Base-by-base conservation (phyloP, 2,329 filamentous ascomycete species). In the Teratosphaeria zuluensis region DNA sequence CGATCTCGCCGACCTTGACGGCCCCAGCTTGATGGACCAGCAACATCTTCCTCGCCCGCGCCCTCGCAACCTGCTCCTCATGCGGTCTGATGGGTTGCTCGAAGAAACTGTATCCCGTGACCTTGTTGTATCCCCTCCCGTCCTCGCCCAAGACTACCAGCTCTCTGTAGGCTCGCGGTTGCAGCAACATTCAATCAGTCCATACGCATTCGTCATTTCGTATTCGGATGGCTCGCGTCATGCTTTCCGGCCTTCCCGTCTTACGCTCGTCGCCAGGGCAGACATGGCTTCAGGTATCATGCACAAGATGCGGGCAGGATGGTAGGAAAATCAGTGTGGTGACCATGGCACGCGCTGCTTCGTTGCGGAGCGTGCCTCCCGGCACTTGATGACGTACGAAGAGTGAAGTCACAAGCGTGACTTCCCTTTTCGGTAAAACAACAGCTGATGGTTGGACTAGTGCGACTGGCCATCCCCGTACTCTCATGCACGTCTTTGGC, bases 1-100 rank as follows among this genome's bases (percentile, higher is more conserved):
- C 85, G 46, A 96, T 87, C 77, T 97, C 92, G 72, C 94, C 94
- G 64, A 97, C 89, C 75, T 92, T 95, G 72, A 97, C 88, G 76
- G 83, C 90, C 70, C 94, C 94, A 64, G 87, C 81, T 76, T 97
- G 94, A 75, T 96, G 89, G 61, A 96, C 78, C 71, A 97, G 84
- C 64, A 97, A 80, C 94, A 97, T 97, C 33, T 64, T 63, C 32
- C 21, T 46, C 31, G 33, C 56, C 8, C 28, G 30, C 32, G 32
- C 32, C 19, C 4, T 21, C 9, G 42, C 42, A n/a, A 21, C 16
- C 19, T 19, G 5, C 5, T 6, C 28, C 24, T 53, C 52, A 21
- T 53, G 52, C 14, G 19, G 16, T n/a, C 52, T 16, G 19, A 28
- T 31, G 5, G 52, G 28, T 32, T 53, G 52, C 32, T 53, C 52